These are phyloP conservation scores for Entomortierella beljakovae DNA, from an alignment of 192 early-diverging fungal genomes.

Conservation along the genomic window DNA sequence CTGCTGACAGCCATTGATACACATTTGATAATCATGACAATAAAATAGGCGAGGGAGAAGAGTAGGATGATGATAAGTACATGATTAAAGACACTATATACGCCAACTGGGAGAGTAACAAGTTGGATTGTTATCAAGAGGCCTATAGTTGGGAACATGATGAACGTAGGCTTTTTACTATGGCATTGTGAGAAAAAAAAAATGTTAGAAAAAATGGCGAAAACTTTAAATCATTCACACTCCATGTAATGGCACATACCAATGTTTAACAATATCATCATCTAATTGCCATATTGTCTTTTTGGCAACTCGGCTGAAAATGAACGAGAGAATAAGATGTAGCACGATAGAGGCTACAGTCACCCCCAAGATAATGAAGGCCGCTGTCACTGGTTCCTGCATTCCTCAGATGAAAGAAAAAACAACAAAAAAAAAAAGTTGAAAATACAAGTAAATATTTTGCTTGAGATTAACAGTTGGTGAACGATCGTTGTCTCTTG, in stretches of 20 bases:
- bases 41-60: slow-evolving; percentile 31
- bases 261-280: slow-evolving; percentile 52
- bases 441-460: no score
- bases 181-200: not conserved
- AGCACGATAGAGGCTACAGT: slow-evolving; percentile 35
- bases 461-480: not conserved
- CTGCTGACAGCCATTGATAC: slow-evolving; percentile 27
- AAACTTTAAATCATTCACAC: no score
- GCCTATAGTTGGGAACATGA: slow-evolving; percentile 49
- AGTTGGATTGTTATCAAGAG: slow-evolving; percentile 49
- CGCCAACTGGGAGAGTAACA: slow-evolving; percentile 29
- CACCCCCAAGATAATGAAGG: slow-evolving; percentile 50
- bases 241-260: slow-evolving; percentile 38
- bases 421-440: not conserved
- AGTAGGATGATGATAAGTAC: slow-evolving; percentile 47
- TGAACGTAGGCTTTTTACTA: slow-evolving; percentile 51
- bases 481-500: not conserved
- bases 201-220: not conserved
- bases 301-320: slow-evolving; percentile 39
- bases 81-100: slow-evolving; percentile 40
- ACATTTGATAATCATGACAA: slow-evolving; percentile 55
- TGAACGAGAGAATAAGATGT: slow-evolving; percentile 35
- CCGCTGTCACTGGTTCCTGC: slow-evolving; percentile 37
- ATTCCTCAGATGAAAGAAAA: not conserved
- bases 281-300: slow-evolving; percentile 56